These are phyloP conservation scores for Neonothopanus nambi DNA, from an alignment of 1,284 basidiomycete species.

Conservation along the genomic window DNA sequence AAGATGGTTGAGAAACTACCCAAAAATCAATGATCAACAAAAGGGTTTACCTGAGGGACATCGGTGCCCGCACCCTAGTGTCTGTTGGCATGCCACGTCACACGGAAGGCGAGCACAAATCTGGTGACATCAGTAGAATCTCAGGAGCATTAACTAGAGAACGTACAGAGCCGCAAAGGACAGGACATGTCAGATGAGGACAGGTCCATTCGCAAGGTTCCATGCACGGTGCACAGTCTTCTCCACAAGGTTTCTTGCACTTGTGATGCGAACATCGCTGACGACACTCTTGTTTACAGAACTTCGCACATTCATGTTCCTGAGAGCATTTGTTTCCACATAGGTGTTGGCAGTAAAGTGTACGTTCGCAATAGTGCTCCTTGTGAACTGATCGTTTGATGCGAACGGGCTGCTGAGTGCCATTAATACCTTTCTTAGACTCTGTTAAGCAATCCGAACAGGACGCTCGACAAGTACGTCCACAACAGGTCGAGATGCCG, in stretches of 20 bases:
- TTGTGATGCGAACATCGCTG: conserved; percentile 56
- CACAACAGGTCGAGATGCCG: conserved; percentile 53
- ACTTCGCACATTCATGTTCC: conserved; percentile 49
- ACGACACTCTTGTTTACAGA: conserved; percentile 51
- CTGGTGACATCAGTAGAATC: conserved; percentile 32
- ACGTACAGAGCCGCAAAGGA: conserved; percentile 73
- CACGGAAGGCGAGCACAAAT: conserved; percentile 71
- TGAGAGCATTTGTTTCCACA: conserved; percentile 48
- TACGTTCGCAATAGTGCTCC: conserved; percentile 51
- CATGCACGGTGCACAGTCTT: conserved; percentile 64
- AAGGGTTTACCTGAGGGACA: conserved; percentile 62
- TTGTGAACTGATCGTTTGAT: conserved; percentile 39
- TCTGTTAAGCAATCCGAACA: conserved; percentile 54
- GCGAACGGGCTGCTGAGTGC: not conserved
- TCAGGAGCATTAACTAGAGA: not conserved
- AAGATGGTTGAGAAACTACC: conserved; percentile 15
- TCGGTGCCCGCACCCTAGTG: conserved; percentile 57
- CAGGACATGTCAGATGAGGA: conserved; percentile 53
- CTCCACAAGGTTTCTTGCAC: conserved; percentile 51
- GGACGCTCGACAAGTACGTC: conserved; percentile 45
- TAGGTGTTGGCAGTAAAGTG: conserved; percentile 58
- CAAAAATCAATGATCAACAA: conserved; percentile 6
- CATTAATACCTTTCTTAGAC: conserved; percentile 17
- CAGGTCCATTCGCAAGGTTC: conserved; percentile 63
- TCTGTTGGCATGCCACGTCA: conserved; percentile 51